A percentile compares a stretch with the other conserved stretches of the same genome.
Evolutionary conservation across 129 eudicot genomes (phyloP).

Genomic region (Solidago caesia): DNA sequence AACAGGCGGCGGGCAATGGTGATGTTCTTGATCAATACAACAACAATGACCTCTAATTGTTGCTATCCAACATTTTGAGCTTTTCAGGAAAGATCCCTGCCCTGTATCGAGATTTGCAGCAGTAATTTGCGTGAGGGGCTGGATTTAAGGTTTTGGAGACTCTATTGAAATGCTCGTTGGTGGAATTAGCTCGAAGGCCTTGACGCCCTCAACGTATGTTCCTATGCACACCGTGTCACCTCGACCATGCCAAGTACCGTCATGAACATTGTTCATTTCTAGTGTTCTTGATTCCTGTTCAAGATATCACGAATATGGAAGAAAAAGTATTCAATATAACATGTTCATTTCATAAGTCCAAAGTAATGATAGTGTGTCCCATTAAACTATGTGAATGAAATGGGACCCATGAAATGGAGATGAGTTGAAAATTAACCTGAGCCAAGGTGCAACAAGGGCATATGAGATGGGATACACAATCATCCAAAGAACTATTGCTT

Average conservation of each 20-base stretch:
- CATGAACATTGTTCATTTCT: conserved; percentile 90
- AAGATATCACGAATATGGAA: background rate
- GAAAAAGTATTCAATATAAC: background rate
- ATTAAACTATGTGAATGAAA: background rate
- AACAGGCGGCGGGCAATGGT: conserved; percentile 17
- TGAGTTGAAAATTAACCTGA: conserved; percentile 51
- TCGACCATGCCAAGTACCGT: conserved; percentile 88
- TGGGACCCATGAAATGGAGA: background rate
- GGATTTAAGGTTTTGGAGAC: conserved; percentile 36
- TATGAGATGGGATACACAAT: conserved; percentile 72
- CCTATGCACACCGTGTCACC: conserved; percentile 91
- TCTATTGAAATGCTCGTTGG: conserved; percentile 53
- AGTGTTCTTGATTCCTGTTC: conserved; percentile 80
- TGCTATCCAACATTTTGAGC: background rate
- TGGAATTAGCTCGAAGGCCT: conserved; percentile 53
- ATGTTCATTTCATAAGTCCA: background rate
- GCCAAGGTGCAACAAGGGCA: conserved; percentile 83
- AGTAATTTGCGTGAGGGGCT: background rate
- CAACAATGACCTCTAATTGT: background rate
- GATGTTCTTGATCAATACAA: conserved; percentile 20
- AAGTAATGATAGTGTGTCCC: background rate
- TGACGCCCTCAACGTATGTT: conserved; percentile 53
- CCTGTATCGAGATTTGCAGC: conserved; percentile 3
- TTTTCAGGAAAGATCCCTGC: background rate
- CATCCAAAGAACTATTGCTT: conserved; percentile 65